Percentiles rank a stretch among this genome's conserved stretches.
Conservation (phyloP, 371 early-diverging fungal species). For the Syncephalastrum racemosum region DNA sequence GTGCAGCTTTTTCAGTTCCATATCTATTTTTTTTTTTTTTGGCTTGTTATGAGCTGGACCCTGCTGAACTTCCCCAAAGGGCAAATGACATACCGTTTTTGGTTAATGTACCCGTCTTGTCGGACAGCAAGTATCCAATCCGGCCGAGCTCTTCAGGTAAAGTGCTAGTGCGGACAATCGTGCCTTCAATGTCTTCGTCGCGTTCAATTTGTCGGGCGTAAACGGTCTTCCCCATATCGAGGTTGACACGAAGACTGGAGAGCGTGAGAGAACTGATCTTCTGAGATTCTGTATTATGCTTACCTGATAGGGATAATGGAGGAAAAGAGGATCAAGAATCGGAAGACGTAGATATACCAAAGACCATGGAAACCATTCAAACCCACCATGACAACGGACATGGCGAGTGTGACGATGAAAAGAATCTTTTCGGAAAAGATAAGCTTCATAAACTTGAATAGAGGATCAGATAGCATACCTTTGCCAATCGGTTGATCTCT, state of each 20-base stretch:
- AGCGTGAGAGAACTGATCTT: background rate
- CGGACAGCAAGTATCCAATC: conserved; percentile 95
- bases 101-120: conserved; percentile 99
- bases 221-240: conserved; percentile 97
- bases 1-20: conserved; percentile 98
- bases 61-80: background rate
- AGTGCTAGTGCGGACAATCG: conserved; percentile 92
- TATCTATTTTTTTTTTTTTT: conserved; percentile 57
- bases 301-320: conserved; percentile 97
- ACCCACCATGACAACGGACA: conserved; percentile 89
- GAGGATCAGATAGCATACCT: conserved; percentile 52
- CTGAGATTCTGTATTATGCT: background rate
- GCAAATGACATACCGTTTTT: conserved; percentile 74
- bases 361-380: conserved; percentile 87
- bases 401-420: conserved; percentile 77
- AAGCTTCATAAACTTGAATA: conserved; percentile 14
- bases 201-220: conserved; percentile 86
- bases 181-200: conserved; percentile 81
- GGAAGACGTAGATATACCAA: conserved; percentile 90
- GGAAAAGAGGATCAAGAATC: conserved; percentile 97
- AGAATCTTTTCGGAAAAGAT: conserved; percentile 57
- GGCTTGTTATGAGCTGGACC: background rate
- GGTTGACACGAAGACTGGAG: conserved; percentile 86
- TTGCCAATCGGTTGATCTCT: conserved; percentile 94
- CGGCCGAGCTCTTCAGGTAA: conserved; percentile 99